These are phyloP conservation scores for Neurospora hispaniola DNA, from an alignment of 495 filamentous ascomycete genomes.

Conservation along the genomic window DNA sequence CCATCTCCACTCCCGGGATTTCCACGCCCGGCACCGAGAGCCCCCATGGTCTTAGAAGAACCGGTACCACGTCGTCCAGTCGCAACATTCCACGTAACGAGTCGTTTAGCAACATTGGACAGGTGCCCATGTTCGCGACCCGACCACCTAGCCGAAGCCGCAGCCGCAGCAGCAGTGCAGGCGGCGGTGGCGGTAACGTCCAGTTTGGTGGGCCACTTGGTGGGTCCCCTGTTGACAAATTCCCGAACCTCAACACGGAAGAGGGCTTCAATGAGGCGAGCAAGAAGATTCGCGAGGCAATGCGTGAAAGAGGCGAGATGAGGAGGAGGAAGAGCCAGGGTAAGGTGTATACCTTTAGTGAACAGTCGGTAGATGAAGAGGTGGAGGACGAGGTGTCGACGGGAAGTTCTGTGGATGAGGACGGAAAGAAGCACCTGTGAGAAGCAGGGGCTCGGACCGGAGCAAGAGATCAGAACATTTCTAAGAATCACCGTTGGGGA, in stretches of 20 bases:
- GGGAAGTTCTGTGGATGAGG: not conserved
- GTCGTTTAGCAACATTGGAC: slow-evolving; percentile 78
- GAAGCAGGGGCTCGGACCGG: not conserved
- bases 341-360: not conserved
- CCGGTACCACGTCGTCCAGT: slow-evolving; percentile 35
- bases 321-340: slow-evolving; percentile 57
- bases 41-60: slow-evolving; percentile 18
- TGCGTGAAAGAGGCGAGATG: slow-evolving; percentile 72
- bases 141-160: slow-evolving; percentile 63
- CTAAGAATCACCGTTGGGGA: not conserved
- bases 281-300: slow-evolving; percentile 73
- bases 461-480: not conserved
- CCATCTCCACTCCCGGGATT: not conserved
- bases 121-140: slow-evolving; percentile 80
- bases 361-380: not conserved
- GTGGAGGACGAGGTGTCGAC: not conserved
- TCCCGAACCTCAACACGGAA: slow-evolving; percentile 62
- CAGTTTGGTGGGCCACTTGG: slow-evolving; percentile 20
- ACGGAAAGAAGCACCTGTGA: not conserved
- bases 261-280: slow-evolving; percentile 74
- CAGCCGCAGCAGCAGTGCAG: slow-evolving; percentile 60
- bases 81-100: slow-evolving; percentile 72
- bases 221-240: slow-evolving; percentile 55
- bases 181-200: slow-evolving; percentile 39
- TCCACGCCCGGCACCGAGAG: slow-evolving; percentile 12